A percentile compares a stretch with the other conserved stretches of the same genome.
These are phyloP conservation scores for Phytophthora crassamura DNA, from an alignment of 352 stramenopile genomes.

Conservation along the genomic window DNA sequence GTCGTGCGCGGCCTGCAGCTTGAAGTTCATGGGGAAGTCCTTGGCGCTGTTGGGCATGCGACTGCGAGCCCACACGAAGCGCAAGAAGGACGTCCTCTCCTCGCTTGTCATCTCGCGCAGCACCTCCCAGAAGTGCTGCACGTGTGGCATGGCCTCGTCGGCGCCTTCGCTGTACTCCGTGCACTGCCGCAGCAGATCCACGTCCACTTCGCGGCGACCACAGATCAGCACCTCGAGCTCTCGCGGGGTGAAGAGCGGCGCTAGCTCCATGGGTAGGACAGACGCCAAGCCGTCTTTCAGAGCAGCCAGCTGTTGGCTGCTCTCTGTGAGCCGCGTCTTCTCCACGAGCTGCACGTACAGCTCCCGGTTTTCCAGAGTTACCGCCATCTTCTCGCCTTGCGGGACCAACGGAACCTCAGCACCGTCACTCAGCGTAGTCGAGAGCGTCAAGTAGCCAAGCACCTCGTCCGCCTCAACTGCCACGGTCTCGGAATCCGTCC, in stretches of 20 bases:
- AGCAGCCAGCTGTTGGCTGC: slow-evolving; percentile 77
- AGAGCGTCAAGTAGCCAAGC: slow-evolving; percentile 77
- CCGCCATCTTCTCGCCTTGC: slow-evolving; percentile 72
- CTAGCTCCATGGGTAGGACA: slow-evolving; percentile 97
- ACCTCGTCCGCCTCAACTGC: slow-evolving; percentile 52
- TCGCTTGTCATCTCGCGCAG: slow-evolving; percentile 96
- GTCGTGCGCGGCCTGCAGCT: slow-evolving; percentile 89
- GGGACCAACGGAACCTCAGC: slow-evolving; percentile 71
- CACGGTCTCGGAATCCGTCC: slow-evolving; percentile 25
- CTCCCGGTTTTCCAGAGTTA: slow-evolving; percentile 67
- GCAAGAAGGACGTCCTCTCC: slow-evolving; percentile 96
- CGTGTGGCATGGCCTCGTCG: slow-evolving; percentile 89
- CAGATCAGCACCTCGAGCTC: slow-evolving; percentile 98
- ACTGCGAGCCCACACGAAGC: slow-evolving; percentile 98
- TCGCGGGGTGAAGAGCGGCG: slow-evolving; percentile 95
- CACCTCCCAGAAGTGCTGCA: slow-evolving; percentile 97
- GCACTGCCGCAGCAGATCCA: slow-evolving; percentile 95
- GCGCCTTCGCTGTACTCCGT: slow-evolving; percentile 98
- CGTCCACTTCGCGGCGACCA: slow-evolving; percentile 96
- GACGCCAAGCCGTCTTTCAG: slow-evolving; percentile 90
- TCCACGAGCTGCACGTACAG: slow-evolving; percentile 76
- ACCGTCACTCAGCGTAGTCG: slow-evolving; percentile 83
- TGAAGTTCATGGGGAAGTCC: slow-evolving; percentile 97
- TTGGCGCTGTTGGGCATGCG: slow-evolving; percentile 96
- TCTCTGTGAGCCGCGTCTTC: slow-evolving; percentile 79